Base-by-base conservation (phyloP, 2,329 filamentous ascomycete genomes). In the Sporothrix humicola region DNA sequence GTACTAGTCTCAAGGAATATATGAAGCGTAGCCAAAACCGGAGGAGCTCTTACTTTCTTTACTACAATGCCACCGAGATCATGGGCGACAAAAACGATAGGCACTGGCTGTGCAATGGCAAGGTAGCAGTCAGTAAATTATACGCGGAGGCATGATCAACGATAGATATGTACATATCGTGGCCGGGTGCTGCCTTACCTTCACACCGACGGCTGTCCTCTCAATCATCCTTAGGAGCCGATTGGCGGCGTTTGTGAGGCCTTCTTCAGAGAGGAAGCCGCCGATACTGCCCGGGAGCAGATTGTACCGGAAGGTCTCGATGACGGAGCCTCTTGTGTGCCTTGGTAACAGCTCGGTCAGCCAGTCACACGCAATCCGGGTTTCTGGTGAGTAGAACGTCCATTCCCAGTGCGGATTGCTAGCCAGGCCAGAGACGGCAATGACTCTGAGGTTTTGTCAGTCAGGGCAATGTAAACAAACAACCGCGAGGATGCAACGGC, bases 371-470 rank as follows among this genome's bases (percentile, higher is more conserved):
- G 66, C 66, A 7, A 54, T 54, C 17, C 50, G 66, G 26, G 66
- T 44, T 44, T 69, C 66, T 26, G 66, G 66, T 7, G 66, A 69
- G 31, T 56, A 56, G 13, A 50, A 20, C 12, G 66, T 56, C 50
- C 66, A 69, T 56, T 69, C 50, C 66, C 66, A 69, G 31, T 56
- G 66, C 4, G 66, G 66, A n/a, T 69, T 69, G 50, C 66, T 56
- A 10, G 66, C 66, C 50, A 69, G 26, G 50, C 66, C 66, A 37
- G 66, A 37, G 26, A 69, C 48, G 8, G 66, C 66, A 50, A 69
- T 52, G 66, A 69, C 23, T 69, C 66, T 69, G 17, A 6, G 6
- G 59, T 17, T 7, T 13, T 65, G 59, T 65, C 13, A 65, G 37
- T 46, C 42, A 8, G n/a, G n/a, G 59, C 5, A n/a, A 4, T 13